These are phyloP conservation scores for Polytrichum formosum DNA, from an alignment of 225 moss, liverwort and hornwort genomes.

Conservation along the genomic window DNA sequence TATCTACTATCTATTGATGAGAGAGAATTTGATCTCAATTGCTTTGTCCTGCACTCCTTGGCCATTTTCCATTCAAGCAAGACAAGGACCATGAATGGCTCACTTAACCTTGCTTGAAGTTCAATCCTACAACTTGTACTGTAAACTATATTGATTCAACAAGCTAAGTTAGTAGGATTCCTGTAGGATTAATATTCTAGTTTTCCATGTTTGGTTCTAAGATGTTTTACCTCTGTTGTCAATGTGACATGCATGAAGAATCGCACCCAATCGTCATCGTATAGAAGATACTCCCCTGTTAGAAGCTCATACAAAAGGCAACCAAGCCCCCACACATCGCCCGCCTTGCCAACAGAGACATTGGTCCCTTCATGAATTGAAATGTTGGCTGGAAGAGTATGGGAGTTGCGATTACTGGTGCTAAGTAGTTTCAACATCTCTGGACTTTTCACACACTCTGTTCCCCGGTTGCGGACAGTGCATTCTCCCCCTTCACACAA, in stretches of 20 bases:
- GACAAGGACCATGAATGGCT: too few relatives aligned
- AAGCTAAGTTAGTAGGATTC: too few relatives aligned
- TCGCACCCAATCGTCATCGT: constrained; percentile 89
- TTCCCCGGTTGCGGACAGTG: constrained; percentile 80
- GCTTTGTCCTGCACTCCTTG: too few relatives aligned
- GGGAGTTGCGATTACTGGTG: constrained; percentile 4
- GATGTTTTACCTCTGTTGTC: constrained; percentile 52
- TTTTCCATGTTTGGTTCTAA: too few relatives aligned
- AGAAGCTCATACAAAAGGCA: constrained; percentile 88
- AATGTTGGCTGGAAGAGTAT: constrained; percentile 16
- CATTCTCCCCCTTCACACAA: constrained; percentile 76
- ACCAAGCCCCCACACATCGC: constrained; percentile 90
- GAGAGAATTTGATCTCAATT: too few relatives aligned
- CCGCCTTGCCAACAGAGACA: constrained; percentile 62
- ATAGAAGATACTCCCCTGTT: constrained; percentile 83
- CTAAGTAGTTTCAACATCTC: constrained; percentile 86
- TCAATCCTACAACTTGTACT: too few relatives aligned
- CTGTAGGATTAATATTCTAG: too few relatives aligned
- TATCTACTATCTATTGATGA: too few relatives aligned
- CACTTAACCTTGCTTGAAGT: too few relatives aligned
- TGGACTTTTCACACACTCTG: constrained; percentile 90
- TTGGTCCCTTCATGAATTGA: constrained; percentile 27
- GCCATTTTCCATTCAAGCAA: too few relatives aligned
- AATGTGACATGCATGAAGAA: constrained; percentile 89
- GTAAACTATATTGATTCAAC: too few relatives aligned